Percentiles rank a stretch among this genome's conserved stretches.
These are phyloP conservation scores for Pseudogymnoascus sp. DNA, from an alignment of 2,329 filamentous ascomycete species.

Conservation along the genomic window DNA sequence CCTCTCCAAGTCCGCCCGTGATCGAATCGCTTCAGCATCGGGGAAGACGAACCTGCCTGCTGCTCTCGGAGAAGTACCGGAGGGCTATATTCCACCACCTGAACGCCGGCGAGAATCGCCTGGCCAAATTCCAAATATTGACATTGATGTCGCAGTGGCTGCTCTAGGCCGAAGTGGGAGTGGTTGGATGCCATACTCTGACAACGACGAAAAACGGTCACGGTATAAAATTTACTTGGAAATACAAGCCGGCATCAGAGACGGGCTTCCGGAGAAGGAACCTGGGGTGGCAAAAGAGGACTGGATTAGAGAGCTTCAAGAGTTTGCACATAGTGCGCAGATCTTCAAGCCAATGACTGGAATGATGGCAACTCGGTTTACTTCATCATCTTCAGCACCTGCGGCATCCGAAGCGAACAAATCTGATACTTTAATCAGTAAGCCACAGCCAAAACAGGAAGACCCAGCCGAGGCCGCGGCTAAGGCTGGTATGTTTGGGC, in stretches of 20 bases:
- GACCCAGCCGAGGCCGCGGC: slow-evolving; percentile 84
- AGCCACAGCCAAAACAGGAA: slow-evolving; percentile 47
- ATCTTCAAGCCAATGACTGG: slow-evolving; percentile 91
- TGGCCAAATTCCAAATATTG: slow-evolving; percentile 54
- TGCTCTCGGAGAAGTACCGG: slow-evolving; percentile 66
- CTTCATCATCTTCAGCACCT: slow-evolving; percentile 52
- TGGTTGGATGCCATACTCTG: slow-evolving; percentile 75
- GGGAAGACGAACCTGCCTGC: slow-evolving; percentile 71
- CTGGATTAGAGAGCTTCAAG: slow-evolving; percentile 69
- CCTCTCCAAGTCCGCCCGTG: slow-evolving; percentile 68
- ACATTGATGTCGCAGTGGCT: slow-evolving; percentile 59
- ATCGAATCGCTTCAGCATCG: slow-evolving; percentile 66
- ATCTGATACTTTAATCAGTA: slow-evolving; percentile 38
- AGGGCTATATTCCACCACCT: slow-evolving; percentile 55
- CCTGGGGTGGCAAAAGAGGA: slow-evolving; percentile 52
- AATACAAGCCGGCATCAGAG: slow-evolving; percentile 57
- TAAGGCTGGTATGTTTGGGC: slow-evolving; percentile 84
- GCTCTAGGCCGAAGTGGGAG: slow-evolving; percentile 58
- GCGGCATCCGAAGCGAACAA: slow-evolving; percentile 33
- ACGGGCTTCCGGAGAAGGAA: slow-evolving; percentile 46
- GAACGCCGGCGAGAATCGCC: slow-evolving; percentile 54
- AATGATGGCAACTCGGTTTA: slow-evolving; percentile 90
- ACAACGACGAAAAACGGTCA: slow-evolving; percentile 69
- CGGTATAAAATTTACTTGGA: slow-evolving; percentile 80
- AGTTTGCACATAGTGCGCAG: slow-evolving; percentile 64